phyloP scores from a whole-genome alignment of 176 grass and related monocot species.

The Triticum monococcum region DNA sequence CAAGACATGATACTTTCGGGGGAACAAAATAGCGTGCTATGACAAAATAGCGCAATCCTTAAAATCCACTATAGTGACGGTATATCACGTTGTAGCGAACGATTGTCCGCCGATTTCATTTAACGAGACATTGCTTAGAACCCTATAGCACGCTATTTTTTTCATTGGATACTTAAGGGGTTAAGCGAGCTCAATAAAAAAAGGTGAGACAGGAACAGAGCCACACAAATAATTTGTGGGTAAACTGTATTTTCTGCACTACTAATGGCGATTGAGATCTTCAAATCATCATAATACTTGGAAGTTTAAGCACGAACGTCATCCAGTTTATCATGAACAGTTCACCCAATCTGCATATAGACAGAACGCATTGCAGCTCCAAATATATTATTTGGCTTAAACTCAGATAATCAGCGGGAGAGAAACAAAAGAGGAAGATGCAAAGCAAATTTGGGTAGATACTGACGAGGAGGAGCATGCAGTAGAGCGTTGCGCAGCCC shows the following conservation, averaged over 20 bases:
- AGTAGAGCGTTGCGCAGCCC: constrained; percentile 66
- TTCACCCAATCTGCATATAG: neutral
- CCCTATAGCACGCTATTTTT: too few relatives aligned
- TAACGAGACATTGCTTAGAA: too few relatives aligned
- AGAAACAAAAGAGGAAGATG: neutral
- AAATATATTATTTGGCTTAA: neutral
- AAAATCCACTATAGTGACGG: too few relatives aligned
- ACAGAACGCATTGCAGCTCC: neutral
- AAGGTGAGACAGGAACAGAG: neutral
- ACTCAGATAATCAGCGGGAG: neutral
- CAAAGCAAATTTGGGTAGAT: neutral
- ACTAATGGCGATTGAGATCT: neutral
- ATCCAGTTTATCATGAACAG: neutral
- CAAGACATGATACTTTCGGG: neutral
- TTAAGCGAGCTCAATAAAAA: neutral
- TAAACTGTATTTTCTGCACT: neutral
- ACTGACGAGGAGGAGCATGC: constrained; percentile 93
- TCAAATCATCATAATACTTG: neutral
- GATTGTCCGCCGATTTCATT: too few relatives aligned
- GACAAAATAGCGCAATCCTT: too few relatives aligned
- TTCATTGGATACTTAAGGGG: neutral
- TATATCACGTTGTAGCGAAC: too few relatives aligned
- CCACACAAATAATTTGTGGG: neutral
- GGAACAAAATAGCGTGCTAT: too few relatives aligned
- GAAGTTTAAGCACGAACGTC: neutral